These are phyloP conservation scores for Apiospora aurea DNA, from an alignment of 2,329 filamentous ascomycete species.

Conservation along the genomic window DNA sequence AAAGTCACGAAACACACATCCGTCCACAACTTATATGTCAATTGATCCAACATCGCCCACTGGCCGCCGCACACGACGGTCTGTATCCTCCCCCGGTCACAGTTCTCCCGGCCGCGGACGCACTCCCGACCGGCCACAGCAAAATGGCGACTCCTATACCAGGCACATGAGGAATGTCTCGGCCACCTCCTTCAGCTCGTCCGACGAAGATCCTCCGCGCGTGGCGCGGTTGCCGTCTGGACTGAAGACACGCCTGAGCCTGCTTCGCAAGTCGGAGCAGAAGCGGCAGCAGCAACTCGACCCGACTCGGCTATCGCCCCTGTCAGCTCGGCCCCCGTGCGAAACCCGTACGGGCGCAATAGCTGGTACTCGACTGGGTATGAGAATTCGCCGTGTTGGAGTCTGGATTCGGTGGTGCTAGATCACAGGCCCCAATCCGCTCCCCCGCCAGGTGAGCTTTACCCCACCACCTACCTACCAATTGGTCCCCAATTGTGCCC, in stretches of 20 bases:
- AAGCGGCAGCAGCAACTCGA: background rate
- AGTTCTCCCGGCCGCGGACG: conserved; percentile 2
- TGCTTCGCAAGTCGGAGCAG: background rate
- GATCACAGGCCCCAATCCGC: background rate
- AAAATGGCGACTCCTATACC: background rate
- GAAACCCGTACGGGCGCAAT: background rate
- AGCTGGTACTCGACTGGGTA: conserved; percentile 14
- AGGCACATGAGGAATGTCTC: conserved; percentile 6
- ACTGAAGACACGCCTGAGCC: background rate
- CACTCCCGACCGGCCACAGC: background rate
- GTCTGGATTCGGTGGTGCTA: background rate
- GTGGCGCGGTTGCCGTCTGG: background rate
- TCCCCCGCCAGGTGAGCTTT: background rate
- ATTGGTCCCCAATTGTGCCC: background rate
- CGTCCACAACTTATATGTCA: conserved; percentile 9
- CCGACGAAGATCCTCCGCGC: conserved; percentile 1
- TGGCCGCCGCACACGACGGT: background rate
- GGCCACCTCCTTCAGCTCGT: conserved; percentile 8
- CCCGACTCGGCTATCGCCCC: background rate
- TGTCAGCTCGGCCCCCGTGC: background rate
- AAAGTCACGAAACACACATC: background rate
- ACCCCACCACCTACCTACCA: background rate
- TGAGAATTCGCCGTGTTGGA: conserved; percentile 9
- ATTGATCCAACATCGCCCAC: background rate
- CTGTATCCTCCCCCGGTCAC: background rate